phyloP scores from a whole-genome alignment of 2,329 filamentous ascomycete genomes.

The Tetracladium maxilliforme region DNA sequence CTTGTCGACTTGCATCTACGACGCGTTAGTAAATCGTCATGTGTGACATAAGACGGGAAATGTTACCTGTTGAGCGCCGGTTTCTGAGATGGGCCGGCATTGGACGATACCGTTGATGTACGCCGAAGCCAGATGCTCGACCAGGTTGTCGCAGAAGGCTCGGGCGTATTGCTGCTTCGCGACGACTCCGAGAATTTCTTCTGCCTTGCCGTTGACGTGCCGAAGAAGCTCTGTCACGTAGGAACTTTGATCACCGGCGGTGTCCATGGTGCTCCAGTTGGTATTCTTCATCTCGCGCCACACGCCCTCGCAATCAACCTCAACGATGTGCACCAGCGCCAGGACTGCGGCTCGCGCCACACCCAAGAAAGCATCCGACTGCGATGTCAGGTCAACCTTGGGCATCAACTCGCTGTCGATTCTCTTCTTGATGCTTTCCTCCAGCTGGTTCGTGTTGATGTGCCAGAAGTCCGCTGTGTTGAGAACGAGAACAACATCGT shows the following conservation, averaged over 20 bases:
- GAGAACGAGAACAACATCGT: conserved; percentile 73
- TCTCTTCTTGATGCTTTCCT: conserved; percentile 84
- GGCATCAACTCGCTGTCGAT: conserved; percentile 67
- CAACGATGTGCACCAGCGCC: conserved; percentile 70
- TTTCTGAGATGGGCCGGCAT: conserved; percentile 82
- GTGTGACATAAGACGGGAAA: neutral
- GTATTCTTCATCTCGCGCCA: conserved; percentile 98
- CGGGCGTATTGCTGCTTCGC: conserved; percentile 88
- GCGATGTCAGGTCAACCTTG: conserved; percentile 77
- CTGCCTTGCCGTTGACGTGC: conserved; percentile 55
- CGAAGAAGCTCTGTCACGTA: conserved; percentile 75
- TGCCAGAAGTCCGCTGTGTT: conserved; percentile 99
- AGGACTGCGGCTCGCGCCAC: conserved; percentile 82
- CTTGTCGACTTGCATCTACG: conserved; percentile 84
- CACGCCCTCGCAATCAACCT: conserved; percentile 65
- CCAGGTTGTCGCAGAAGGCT: conserved; percentile 90
- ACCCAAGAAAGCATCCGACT: conserved; percentile 89
- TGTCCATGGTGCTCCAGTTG: conserved; percentile 87
- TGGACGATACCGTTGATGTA: conserved; percentile 78
- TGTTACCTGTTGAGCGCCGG: conserved; percentile 75
- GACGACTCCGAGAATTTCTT: conserved; percentile 62
- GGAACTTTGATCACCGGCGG: conserved; percentile 81
- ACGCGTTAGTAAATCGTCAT: conserved; percentile 9
- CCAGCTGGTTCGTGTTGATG: conserved; percentile 78
- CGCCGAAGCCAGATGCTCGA: conserved; percentile 67